Evolutionary conservation across 2,329 filamentous ascomycete genomes (phyloP), one percentile per base, ranked within the genome.

Genomic region (Botrytis tulipae): DNA sequence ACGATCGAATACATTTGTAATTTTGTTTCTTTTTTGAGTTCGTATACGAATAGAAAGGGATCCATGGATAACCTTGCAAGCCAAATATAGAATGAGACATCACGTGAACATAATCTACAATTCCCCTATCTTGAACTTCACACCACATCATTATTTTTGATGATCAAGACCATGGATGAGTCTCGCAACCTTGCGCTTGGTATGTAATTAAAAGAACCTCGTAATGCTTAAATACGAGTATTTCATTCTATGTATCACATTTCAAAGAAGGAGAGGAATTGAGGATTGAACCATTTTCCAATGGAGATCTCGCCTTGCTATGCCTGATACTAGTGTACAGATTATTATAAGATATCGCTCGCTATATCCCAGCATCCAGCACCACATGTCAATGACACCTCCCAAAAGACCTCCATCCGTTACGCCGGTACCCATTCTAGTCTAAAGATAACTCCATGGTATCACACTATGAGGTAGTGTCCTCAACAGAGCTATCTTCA

Each of bases 61-160:
- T 32, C 32, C 32, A 32, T 32, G 60, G 59, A 61, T 61, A 61
- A n/a, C 59, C 59, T 61, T 61, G 35, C 35, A 12, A 25, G 4
- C 59, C 59, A 40, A 37, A 61, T 61, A 61, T 61, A 61, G 59
- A 61, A 40, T 40, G n/a, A 37, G 59, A 40, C 37, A 37, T 61
- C 35, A 61, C 59, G 59, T 37, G 59, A 40, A 5, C 4, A 20
- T 29, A 1, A 20, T 63, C 35, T 32, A 32, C 32, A 32, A 32
- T 35, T 29, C 60, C 60, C 37, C 60, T 63, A 40, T 63, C 37
- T 22, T 63, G 60, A 63, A 18, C 60, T 37, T 63, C 61, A 63
- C 40, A 22, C 7, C 1, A 42, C 37, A 63, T 20, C 25, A 63
- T 18, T 18, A 20, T 20, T 18, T 4, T n/a, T 62, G 4, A 37